These are phyloP conservation scores for Colletotrichum aenigma DNA, from an alignment of 2,329 filamentous ascomycete species.

Conservation along the genomic window DNA sequence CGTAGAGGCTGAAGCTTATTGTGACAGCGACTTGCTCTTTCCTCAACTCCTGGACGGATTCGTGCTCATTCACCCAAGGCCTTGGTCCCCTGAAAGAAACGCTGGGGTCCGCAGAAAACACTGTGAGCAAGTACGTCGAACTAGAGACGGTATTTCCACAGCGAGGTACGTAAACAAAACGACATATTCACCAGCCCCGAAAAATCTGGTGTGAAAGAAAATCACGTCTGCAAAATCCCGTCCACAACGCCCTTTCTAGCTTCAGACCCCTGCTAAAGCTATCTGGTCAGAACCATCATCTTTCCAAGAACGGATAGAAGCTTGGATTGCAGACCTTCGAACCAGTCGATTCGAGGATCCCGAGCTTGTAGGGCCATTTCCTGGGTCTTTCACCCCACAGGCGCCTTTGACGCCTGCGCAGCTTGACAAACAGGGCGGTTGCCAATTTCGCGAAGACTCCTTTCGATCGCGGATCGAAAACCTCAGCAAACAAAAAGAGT, in stretches of 20 bases:
- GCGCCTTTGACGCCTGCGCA: neutral
- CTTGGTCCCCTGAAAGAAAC: neutral
- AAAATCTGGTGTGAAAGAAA: neutral
- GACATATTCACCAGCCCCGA: neutral
- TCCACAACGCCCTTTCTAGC: neutral
- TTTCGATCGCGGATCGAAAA: neutral
- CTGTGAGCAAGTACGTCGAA: neutral
- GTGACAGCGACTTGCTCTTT: neutral
- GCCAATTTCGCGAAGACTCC: neutral
- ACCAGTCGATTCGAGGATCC: constrained; percentile 11
- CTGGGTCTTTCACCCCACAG: neutral
- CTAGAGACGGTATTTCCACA: neutral
- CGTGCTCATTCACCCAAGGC: neutral
- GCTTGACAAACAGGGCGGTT: neutral
- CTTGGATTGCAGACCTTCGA: constrained; percentile 10
- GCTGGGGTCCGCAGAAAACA: neutral
- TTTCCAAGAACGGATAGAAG: constrained; percentile 6
- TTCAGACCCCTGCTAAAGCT: neutral
- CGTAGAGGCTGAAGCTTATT: neutral
- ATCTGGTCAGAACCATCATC: neutral
- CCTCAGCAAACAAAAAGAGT: neutral
- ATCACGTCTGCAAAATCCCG: neutral
- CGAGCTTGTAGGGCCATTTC: constrained; percentile 15
- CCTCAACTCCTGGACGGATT: neutral
- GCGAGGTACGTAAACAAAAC: constrained; percentile 8